A percentile compares a stretch with the other conserved stretches of the same genome.
phyloP scores from a whole-genome alignment of 2,329 filamentous ascomycete genomes.

The Fusarium coicis region DNA sequence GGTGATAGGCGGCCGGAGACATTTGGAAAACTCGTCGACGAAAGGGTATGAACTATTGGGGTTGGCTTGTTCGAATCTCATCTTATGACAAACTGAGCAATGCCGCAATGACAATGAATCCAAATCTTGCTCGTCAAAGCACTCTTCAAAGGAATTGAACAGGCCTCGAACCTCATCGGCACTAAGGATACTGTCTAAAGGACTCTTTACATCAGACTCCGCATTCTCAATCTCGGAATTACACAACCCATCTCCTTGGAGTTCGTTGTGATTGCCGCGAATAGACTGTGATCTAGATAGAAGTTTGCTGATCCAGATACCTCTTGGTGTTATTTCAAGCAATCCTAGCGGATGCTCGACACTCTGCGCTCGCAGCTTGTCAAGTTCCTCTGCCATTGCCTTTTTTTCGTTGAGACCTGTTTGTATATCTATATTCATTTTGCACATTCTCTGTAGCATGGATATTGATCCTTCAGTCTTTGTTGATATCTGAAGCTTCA shows the following conservation, averaged over 20 bases:
- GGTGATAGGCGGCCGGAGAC: not conserved
- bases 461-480: not conserved
- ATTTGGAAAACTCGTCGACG: not conserved
- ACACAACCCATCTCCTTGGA: accelerated
- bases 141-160: not conserved
- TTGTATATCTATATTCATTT: not conserved
- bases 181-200: not conserved
- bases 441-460: not conserved
- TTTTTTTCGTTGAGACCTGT: not conserved
- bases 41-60: not conserved
- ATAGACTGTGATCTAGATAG: not conserved
- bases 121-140: not conserved
- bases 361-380: not conserved
- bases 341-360: not conserved
- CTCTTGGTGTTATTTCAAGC: not conserved
- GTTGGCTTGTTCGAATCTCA: not conserved
- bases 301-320: not conserved
- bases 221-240: too few species aligned
- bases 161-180: not conserved
- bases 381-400: not conserved
- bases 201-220: not conserved
- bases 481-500: not conserved
- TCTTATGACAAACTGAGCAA: not conserved
- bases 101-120: not conserved
- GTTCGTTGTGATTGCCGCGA: accelerated